phyloP scores from a whole-genome alignment of 192 early-diverging fungal species.

The Martensiomyces pterosporus region DNA sequence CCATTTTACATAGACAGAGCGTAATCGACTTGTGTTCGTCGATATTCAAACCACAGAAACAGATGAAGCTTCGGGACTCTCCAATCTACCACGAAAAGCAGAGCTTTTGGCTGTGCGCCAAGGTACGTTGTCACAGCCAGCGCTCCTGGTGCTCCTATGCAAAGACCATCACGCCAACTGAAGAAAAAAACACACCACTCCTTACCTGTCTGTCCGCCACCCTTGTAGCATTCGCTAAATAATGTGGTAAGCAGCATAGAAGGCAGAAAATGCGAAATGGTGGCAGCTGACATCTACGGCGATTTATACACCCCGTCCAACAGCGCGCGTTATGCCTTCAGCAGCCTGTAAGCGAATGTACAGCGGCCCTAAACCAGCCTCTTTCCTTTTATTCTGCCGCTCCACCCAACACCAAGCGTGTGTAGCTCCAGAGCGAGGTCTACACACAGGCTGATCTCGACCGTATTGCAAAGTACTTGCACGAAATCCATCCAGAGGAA shows the following conservation, averaged over 20 bases:
- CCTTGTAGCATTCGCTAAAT: constrained; percentile 50
- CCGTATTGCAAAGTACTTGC: constrained; percentile 39
- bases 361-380: background rate
- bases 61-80: constrained; percentile 44
- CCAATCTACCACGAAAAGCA: constrained; percentile 52
- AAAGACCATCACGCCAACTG: too few species aligned
- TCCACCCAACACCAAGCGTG: background rate
- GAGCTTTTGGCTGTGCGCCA: constrained; percentile 51
- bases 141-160: too few species aligned
- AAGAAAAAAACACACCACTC: too few species aligned
- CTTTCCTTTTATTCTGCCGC: background rate
- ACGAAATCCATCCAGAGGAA: constrained; percentile 25
- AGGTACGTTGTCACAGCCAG: constrained; percentile 28
- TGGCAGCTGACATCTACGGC: too few species aligned
- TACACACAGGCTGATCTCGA: constrained; percentile 44
- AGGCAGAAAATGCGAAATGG: too few species aligned
- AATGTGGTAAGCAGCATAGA: constrained; percentile 41
- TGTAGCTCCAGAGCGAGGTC: constrained; percentile 41
- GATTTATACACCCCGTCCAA: too few species aligned
- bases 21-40: too few species aligned
- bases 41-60: constrained; percentile 6
- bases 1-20: too few species aligned
- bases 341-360: too few species aligned
- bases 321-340: too few species aligned
- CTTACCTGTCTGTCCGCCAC: background rate